These are phyloP conservation scores for Kluyveromyces dobzhanskii DNA, from an alignment of 805 yeast genomes.

Conservation along the genomic window DNA sequence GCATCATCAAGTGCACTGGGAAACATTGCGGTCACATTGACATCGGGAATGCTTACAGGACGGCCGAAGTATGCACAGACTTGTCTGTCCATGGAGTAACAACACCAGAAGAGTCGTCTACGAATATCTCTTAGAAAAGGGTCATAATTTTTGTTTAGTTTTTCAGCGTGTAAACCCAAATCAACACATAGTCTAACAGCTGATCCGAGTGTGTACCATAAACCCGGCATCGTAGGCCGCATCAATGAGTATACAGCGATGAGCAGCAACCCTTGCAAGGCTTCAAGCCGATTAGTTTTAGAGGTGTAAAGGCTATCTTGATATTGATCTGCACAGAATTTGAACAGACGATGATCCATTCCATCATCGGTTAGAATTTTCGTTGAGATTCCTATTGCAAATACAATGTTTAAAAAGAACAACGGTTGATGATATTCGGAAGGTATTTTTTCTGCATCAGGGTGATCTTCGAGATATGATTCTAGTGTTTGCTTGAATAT, in stretches of 20 bases:
- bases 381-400: slow-evolving; percentile 74
- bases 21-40: slow-evolving; percentile 58
- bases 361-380: slow-evolving; percentile 61
- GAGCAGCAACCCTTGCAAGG: slow-evolving; percentile 62
- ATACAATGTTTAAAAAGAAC: slow-evolving; percentile 65
- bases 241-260: slow-evolving; percentile 66
- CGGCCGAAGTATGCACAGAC: slow-evolving; percentile 79
- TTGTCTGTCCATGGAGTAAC: slow-evolving; percentile 79
- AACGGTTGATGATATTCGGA: slow-evolving; percentile 41
- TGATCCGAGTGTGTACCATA: slow-evolving; percentile 85
- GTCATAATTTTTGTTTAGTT: slow-evolving; percentile 33
- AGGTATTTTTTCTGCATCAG: slow-evolving; percentile 48
- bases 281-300: slow-evolving; percentile 50
- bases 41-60: slow-evolving; percentile 85
- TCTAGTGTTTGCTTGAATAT: background rate
- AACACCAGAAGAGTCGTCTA: slow-evolving; percentile 80
- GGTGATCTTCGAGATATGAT: slow-evolving; percentile 6
- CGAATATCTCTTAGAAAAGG: slow-evolving; percentile 59
- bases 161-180: slow-evolving; percentile 73
- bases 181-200: slow-evolving; percentile 76
- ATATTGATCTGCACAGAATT: slow-evolving; percentile 53
- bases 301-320: slow-evolving; percentile 50
- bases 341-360: slow-evolving; percentile 60
- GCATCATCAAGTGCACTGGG: slow-evolving; percentile 75
- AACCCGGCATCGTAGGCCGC: slow-evolving; percentile 87